phyloP scores from a whole-genome alignment of 2,329 filamentous ascomycete species.

The Botrytis aclada region DNA sequence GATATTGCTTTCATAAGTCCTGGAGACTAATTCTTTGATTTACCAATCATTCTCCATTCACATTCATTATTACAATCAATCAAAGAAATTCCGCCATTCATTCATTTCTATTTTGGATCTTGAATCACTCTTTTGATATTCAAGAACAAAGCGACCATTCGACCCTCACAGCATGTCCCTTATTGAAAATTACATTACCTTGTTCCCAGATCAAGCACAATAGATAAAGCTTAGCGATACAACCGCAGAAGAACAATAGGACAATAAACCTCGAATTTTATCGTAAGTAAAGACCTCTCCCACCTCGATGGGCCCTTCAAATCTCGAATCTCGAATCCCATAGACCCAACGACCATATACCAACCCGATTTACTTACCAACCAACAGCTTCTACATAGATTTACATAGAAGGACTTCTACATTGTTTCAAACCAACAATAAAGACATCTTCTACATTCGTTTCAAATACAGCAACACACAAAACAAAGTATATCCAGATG shows the following conservation, averaged over 20 bases:
- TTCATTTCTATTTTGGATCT: conserved; percentile 12
- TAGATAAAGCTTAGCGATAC: background rate
- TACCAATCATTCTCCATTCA: background rate
- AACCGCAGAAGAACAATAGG: background rate
- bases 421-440: background rate
- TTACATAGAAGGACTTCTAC: background rate
- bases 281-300: conserved; percentile 11
- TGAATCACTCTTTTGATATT: conserved; percentile 13
- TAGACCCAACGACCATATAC: conserved; percentile 13
- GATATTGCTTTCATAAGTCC: background rate
- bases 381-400: conserved; percentile 1
- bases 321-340: conserved; percentile 6
- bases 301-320: background rate
- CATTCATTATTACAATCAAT: conserved; percentile 6
- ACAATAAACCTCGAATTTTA: background rate
- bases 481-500: conserved; percentile 2
- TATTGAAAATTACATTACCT: background rate
- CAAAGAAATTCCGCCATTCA: too few relatives aligned
- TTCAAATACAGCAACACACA: background rate
- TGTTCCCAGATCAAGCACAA: conserved; percentile 14
- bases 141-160: background rate
- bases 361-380: conserved; percentile 9
- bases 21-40: conserved; percentile 8
- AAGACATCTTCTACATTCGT: background rate
- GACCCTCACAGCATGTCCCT: conserved; percentile 5